These are phyloP conservation scores for Metarhizium brunneum DNA, from an alignment of 2,329 filamentous ascomycete species.

Conservation along the genomic window DNA sequence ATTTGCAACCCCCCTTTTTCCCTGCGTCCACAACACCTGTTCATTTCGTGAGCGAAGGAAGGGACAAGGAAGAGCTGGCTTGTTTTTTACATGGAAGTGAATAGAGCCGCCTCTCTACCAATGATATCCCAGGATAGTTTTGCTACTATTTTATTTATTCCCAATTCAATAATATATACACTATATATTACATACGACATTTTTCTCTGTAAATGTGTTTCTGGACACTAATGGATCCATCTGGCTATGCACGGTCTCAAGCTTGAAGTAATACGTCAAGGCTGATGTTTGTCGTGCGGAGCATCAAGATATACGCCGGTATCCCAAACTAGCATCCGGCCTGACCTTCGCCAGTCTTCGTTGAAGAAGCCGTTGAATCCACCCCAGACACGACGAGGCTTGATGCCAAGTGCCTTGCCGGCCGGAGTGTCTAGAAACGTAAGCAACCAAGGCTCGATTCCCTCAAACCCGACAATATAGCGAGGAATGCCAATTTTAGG, in stretches of 20 bases:
- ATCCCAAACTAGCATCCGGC: constrained; percentile 52
- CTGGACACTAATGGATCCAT: no score
- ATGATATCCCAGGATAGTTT: neutral
- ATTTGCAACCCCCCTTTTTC: neutral
- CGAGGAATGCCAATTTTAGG: constrained; percentile 30
- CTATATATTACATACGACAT: neutral
- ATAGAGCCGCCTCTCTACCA: neutral
- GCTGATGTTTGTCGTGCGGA: neutral
- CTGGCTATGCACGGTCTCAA: neutral
- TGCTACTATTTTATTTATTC: neutral
- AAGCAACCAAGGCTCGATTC: constrained; percentile 38
- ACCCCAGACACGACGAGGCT: constrained; percentile 40
- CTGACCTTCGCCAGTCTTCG: constrained; percentile 49
- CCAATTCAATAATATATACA: neutral
- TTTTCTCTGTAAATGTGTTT: neutral
- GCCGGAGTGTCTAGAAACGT: constrained; percentile 33
- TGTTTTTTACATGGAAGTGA: neutral
- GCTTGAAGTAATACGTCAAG: neutral
- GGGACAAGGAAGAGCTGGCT: neutral
- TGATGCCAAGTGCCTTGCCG: constrained; percentile 31
- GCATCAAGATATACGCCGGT: constrained; percentile 24
- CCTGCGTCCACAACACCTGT: neutral
- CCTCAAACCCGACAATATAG: constrained; percentile 53
- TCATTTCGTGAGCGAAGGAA: neutral
- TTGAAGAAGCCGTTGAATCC: constrained; percentile 53